Evolutionary conservation across 495 filamentous ascomycete species (phyloP), one percentile per base, ranked within the genome.

Genomic region (Astrothelium macrocarpum): DNA sequence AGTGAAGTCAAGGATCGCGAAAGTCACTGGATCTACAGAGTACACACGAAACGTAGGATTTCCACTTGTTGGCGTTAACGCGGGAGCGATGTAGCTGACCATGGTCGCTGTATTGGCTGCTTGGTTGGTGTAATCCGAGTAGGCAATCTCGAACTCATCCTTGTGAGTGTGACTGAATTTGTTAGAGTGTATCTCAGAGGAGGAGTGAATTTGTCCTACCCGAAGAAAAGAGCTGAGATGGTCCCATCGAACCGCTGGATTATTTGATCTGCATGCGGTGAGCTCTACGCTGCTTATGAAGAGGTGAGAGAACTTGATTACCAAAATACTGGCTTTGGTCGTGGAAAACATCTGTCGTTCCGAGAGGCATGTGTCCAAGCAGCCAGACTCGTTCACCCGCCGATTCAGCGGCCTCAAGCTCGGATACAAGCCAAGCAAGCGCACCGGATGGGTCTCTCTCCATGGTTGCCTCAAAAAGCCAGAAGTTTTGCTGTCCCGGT

Each of bases 21-120:
- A 84, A 0, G 78, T 84, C 18, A 76, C 78, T 0, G 82, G 80
- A 62, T 84, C 83, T 32, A 84, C 75, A 14, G 74, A 70, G 71
- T 84, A 84, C n/a, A 84, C 76, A 36, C 79, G 78, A 75, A 85
- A 84, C 1, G 81, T 75, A 0, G 82, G 79, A 12, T 77, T 72
- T 18, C 81, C 81, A 4, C 76, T 77, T 0, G 74, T 82, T 0
- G 83, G 82, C 0, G 82, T 84, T 70, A 85, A 66, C 10, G 79
- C 76, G 4, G 82, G 81, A 0, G 74, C 75, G 63, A 84, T 77
- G 60, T 81, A 85, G 5, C 76, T 78, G 28, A 78, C 73, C 46
- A 74, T 75, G 2, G 75, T 65, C 2, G 82, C 81, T 4, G 75
- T 80, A 12, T 72, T 62, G 43, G 64, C 66, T 58, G 61, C 67